phyloP scores from a whole-genome alignment of 495 filamentous ascomycete species.

The Viridothelium virens region DNA sequence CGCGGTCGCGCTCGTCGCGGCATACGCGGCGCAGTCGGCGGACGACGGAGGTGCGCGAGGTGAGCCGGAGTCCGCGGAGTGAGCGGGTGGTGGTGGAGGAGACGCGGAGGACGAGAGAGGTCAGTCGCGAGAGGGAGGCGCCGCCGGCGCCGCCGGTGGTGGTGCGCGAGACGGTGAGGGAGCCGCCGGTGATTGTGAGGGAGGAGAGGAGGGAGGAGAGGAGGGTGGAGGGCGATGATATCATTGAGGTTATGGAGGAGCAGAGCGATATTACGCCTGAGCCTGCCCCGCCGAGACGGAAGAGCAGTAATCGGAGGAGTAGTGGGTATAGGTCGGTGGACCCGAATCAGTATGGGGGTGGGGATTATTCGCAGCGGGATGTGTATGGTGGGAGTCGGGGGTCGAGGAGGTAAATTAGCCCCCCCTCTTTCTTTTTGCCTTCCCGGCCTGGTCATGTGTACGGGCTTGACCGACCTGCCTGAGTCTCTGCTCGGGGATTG shows the following conservation, averaged over 20 bases:
- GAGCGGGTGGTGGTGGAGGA: conserved; percentile 35
- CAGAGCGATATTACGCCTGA: conserved; percentile 24
- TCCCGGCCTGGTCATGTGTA: not conserved
- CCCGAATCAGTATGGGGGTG: conserved; percentile 17
- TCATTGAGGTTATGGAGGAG: conserved; percentile 41
- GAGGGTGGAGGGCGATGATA: conserved; percentile 37
- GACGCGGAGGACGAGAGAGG: conserved; percentile 12
- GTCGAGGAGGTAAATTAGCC: conserved; percentile 1
- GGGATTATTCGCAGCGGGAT: conserved; percentile 15
- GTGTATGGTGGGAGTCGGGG: not conserved
- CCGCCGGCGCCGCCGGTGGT: conserved; percentile 15
- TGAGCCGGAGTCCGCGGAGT: conserved; percentile 28
- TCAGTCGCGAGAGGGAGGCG: not conserved
- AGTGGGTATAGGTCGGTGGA: conserved; percentile 28
- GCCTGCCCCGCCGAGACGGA: conserved; percentile 25
- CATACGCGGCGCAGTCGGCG: conserved; percentile 25
- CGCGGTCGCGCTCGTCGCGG: conserved; percentile 22
- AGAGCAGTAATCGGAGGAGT: conserved; percentile 21
- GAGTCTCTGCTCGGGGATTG: not conserved
- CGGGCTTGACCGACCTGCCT: no score
- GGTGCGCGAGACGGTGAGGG: conserved; percentile 18
- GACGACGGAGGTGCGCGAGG: conserved; percentile 31
- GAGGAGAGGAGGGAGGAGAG: conserved; percentile 20
- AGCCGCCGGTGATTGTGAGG: conserved; percentile 24
- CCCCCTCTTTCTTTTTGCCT: not conserved